A percentile compares a stretch with the other conserved stretches of the same genome.
phyloP scores from a whole-genome alignment of 2,329 filamentous ascomycete genomes.

The Drechslera avenae region DNA sequence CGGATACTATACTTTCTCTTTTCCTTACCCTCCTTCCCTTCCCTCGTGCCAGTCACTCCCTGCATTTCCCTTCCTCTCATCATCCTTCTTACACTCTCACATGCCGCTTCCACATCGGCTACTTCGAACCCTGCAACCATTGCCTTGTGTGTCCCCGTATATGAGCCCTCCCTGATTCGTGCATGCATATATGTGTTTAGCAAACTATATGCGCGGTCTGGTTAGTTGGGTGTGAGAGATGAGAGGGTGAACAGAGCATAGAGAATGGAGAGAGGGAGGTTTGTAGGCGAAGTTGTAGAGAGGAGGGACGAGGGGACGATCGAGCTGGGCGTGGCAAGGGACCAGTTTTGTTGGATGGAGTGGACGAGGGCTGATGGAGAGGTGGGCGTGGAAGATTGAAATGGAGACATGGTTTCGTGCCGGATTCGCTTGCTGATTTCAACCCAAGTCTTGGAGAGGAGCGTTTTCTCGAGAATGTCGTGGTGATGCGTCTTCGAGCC shows the following conservation, averaged over 20 bases:
- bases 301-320: conserved; percentile 2
- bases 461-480: too few relatives aligned
- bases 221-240: conserved; percentile 10
- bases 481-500: too few relatives aligned
- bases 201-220: conserved; percentile 17
- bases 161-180: conserved; percentile 8
- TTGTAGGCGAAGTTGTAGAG: neutral
- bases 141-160: neutral
- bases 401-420: too few relatives aligned
- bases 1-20: conserved; percentile 13
- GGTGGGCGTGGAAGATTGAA: neutral
- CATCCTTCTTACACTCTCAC: conserved; percentile 16
- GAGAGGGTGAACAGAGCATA: conserved; percentile 12
- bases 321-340: neutral
- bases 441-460: too few relatives aligned
- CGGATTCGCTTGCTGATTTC: too few relatives aligned
- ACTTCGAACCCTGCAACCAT: conserved; percentile 10
- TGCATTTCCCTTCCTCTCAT: conserved; percentile 9
- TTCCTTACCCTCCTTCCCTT: neutral
- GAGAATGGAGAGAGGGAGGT: conserved; percentile 2
- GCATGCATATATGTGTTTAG: conserved; percentile 19
- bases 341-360: conserved; percentile 11
- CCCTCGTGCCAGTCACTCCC: neutral
- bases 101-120: conserved; percentile 18
- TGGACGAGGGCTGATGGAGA: neutral